A percentile compares a stretch with the other conserved stretches of the same genome.
Evolutionary conservation across 1,284 basidiomycete genomes (phyloP).

Genomic region (Puccinia hordei): DNA sequence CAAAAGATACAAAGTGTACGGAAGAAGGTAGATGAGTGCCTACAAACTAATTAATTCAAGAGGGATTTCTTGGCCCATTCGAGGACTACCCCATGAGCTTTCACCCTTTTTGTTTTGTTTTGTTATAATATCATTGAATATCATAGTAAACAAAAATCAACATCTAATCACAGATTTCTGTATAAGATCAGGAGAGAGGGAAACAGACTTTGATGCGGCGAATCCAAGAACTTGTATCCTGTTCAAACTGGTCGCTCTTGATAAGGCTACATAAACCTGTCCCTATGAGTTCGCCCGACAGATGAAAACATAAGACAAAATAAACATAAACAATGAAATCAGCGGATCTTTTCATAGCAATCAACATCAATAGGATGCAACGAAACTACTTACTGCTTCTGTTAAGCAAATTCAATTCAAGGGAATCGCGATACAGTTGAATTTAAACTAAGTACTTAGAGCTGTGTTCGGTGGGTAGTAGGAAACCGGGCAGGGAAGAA

Average conservation of each 20-base stretch:
- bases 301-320: not conserved
- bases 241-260: constrained; percentile 86
- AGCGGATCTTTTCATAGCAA: not conserved
- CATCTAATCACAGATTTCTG: no score
- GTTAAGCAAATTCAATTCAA: not conserved
- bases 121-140: not conserved
- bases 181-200: not conserved
- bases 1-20: no score
- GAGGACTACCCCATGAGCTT: not conserved
- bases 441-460: not conserved
- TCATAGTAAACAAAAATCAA: not conserved
- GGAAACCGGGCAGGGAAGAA: not conserved
- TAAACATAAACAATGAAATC: no score
- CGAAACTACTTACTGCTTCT: constrained; percentile 10
- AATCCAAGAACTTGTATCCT: constrained; percentile 89
- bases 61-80: not conserved
- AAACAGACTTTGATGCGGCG: constrained; percentile 70
- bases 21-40: not conserved
- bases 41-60: not conserved
- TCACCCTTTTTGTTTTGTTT: not conserved
- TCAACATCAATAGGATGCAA: no score
- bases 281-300: constrained; percentile 61
- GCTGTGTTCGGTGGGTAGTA: not conserved
- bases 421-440: not conserved
- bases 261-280: constrained; percentile 93